These are phyloP conservation scores for Erythrobasidium yunnanense DNA, from an alignment of 768 basidiomycete genomes.

Conservation along the genomic window DNA sequence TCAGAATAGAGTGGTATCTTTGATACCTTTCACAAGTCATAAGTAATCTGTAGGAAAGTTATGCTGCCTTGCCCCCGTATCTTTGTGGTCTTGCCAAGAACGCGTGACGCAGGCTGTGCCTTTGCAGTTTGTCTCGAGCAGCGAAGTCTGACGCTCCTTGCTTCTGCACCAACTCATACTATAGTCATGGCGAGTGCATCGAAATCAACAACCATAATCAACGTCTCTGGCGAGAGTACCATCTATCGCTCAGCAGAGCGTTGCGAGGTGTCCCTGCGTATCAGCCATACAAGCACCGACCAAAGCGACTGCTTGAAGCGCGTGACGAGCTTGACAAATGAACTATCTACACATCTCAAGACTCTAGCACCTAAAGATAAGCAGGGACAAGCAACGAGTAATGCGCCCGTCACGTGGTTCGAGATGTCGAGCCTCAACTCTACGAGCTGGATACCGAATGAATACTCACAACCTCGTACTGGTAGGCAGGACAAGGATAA, in stretches of 20 bases:
- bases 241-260: conserved; percentile 1
- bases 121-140: neutral
- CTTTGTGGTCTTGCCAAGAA: neutral
- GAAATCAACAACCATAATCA: neutral
- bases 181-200: neutral
- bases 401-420: neutral
- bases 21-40: no score
- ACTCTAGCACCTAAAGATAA: neutral
- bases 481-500: neutral
- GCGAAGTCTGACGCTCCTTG: no score
- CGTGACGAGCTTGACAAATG: conserved; percentile 3
- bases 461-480: no score
- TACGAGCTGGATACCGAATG: neutral
- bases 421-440: conserved; percentile 6
- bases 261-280: conserved; percentile 2
- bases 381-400: neutral
- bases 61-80: no score
- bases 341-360: neutral
- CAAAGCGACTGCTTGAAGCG: neutral
- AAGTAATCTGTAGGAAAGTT: no score
- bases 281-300: neutral
- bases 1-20: no score
- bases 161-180: no score
- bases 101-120: neutral
- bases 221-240: neutral